Conservation (phyloP, 208 protist species). For the Eutreptiella sp. region DNA sequence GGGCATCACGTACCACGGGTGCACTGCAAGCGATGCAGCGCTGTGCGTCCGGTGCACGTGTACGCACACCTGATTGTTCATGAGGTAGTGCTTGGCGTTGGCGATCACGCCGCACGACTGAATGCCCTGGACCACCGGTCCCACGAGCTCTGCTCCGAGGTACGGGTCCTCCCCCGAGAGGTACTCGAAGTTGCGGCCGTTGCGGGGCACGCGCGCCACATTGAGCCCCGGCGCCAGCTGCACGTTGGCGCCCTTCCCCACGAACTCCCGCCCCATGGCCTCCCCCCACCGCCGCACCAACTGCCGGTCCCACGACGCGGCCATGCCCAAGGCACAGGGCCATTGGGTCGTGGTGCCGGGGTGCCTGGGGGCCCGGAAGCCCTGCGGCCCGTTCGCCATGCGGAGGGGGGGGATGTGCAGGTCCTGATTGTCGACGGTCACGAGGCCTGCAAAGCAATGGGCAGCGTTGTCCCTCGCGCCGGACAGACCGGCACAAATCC, state of each 20-base stretch:
- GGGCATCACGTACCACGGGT: no score
- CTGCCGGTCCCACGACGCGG: conserved; percentile 5
- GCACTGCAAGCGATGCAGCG: no score
- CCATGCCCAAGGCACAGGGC: conserved; percentile 1
- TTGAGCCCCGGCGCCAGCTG: conserved; percentile 8
- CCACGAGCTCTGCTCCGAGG: conserved; percentile 4
- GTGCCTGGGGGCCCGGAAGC: conserved; percentile 15
- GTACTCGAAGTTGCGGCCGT: conserved; percentile 25
- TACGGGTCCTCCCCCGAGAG: conserved; percentile 8
- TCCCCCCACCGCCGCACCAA: background rate
- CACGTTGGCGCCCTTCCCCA: background rate
- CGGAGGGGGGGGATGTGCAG: conserved; percentile 21
- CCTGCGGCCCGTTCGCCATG: conserved; percentile 29
- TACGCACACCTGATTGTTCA: conserved; percentile 24
- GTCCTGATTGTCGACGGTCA: no score
- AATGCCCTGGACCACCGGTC: background rate
- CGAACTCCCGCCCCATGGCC: conserved; percentile 9
- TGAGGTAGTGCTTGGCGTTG: conserved; percentile 1
- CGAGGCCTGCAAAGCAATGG: no score
- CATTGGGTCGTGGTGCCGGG: conserved; percentile 19
- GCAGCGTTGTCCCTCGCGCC: no score
- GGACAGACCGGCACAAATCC: no score
- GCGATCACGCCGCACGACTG: conserved; percentile 10
- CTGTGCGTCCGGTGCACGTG: no score
- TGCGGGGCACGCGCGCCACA: conserved; percentile 3